Conservation (phyloP, 2,329 filamentous ascomycete genomes). For the Penicillium sp. region DNA sequence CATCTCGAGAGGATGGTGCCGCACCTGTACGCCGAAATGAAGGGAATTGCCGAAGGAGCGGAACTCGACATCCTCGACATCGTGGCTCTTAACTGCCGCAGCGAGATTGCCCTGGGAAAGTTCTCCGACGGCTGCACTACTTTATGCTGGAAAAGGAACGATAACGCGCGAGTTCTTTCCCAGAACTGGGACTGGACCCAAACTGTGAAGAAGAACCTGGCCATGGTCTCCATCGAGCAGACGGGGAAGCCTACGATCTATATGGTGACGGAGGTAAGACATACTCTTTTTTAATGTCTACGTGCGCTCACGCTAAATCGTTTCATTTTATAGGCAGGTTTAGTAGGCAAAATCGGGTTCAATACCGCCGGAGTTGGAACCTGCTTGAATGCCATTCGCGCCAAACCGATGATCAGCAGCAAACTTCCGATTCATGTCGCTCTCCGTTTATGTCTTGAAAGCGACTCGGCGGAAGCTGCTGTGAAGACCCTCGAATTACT, state of each 20-base stretch:
- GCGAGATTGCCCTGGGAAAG: conserved; percentile 58
- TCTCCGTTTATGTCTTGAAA: conserved; percentile 56
- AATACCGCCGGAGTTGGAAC: conserved; percentile 59
- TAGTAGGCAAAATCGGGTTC: conserved; percentile 65
- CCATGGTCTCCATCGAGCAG: conserved; percentile 51
- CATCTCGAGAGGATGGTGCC: conserved; percentile 41
- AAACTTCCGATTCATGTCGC: conserved; percentile 62
- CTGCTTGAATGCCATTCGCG: conserved; percentile 61
- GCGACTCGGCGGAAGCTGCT: conserved; percentile 47
- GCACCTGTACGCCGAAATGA: conserved; percentile 46
- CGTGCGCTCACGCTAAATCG: too few species aligned
- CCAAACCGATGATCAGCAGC: conserved; percentile 52
- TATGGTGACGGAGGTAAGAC: conserved; percentile 51
- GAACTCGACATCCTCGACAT: conserved; percentile 50
- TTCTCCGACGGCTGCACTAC: conserved; percentile 60
- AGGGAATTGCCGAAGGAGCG: conserved; percentile 56
- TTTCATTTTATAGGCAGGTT: conserved; percentile 34
- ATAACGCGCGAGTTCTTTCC: conserved; percentile 42
- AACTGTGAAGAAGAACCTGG: conserved; percentile 52
- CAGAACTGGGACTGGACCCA: conserved; percentile 63
- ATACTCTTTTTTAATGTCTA: too few species aligned
- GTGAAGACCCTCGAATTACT: conserved; percentile 44
- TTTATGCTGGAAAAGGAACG: conserved; percentile 50
- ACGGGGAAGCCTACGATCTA: conserved; percentile 48
- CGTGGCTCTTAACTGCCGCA: conserved; percentile 59